Conservation (phyloP, 164 flowering plant species). For the Berberis vulgaris region DNA sequence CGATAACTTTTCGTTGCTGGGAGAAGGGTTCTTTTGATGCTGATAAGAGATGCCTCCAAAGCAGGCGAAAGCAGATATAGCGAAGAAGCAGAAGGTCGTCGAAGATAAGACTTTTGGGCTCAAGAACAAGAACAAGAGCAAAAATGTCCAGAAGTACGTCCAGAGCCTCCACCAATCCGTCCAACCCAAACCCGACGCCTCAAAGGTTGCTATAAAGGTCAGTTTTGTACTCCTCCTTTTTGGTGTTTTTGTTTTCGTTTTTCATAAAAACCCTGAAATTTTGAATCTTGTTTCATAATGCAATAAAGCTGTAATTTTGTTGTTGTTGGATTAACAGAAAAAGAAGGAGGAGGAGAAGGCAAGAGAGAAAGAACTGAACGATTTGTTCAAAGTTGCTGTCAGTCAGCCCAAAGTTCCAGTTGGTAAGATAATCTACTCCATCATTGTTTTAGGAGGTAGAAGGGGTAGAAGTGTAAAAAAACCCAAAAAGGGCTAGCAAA, state of each 20-base stretch:
- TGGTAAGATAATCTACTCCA: conserved; percentile 33
- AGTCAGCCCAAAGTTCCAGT: conserved; percentile 95
- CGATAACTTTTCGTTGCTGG: too few species aligned
- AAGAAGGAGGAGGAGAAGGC: conserved; percentile 97
- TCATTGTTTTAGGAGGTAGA: background rate
- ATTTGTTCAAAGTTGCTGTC: conserved; percentile 83
- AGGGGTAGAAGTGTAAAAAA: too few species aligned
- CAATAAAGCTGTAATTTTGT: conserved; percentile 1
- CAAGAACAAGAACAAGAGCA: conserved; percentile 95
- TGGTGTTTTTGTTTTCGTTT: background rate
- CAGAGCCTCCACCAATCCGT: conserved; percentile 65
- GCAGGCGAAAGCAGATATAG: conserved; percentile 69
- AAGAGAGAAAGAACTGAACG: conserved; percentile 84
- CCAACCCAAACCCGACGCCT: conserved; percentile 64
- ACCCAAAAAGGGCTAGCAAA: too few species aligned
- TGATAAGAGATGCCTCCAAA: conserved; percentile 74
- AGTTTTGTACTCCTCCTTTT: background rate
- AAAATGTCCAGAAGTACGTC: conserved; percentile 90
- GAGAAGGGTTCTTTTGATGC: conserved; percentile 5
- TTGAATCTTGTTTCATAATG: too few species aligned
- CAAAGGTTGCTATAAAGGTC: conserved; percentile 71
- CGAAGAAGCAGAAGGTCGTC: conserved; percentile 94
- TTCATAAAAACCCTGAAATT: background rate
- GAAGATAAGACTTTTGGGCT: conserved; percentile 98
- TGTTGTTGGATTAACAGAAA: conserved; percentile 41